Evolutionary conservation across 1,284 basidiomycete species (phyloP).

Genomic region (Austropuccinia psidii): DNA sequence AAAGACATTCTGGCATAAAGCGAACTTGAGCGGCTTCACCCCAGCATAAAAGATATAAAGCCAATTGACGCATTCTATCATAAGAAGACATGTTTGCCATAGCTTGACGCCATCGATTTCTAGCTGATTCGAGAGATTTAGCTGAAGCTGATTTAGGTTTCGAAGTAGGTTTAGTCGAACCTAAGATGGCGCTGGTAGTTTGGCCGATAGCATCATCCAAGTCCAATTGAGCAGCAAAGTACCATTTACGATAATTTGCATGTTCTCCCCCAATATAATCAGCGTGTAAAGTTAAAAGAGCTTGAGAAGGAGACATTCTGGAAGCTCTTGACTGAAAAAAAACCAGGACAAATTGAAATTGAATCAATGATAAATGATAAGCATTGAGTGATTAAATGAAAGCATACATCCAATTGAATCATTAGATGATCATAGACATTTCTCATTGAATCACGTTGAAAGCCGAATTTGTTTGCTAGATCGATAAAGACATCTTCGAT

Average conservation of each 20-base stretch:
- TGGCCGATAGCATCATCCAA: slow-evolving; percentile 95
- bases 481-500: slow-evolving; percentile 98
- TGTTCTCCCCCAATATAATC: slow-evolving; percentile 91
- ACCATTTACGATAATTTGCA: slow-evolving; percentile 60
- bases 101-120: slow-evolving; percentile 89
- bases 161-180: slow-evolving; percentile 58
- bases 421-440: slow-evolving; percentile 90
- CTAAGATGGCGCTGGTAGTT: slow-evolving; percentile 68
- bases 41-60: slow-evolving; percentile 92
- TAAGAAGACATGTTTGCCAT: slow-evolving; percentile 99
- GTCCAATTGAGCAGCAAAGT: slow-evolving; percentile 98
- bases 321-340: slow-evolving; percentile 63
- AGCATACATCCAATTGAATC: slow-evolving; percentile 74
- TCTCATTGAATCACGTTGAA: slow-evolving; percentile 70
- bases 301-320: slow-evolving; percentile 96
- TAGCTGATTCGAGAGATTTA: slow-evolving; percentile 78
- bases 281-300: slow-evolving; percentile 86
- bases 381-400: neutral
- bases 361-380: neutral
- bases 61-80: slow-evolving; percentile 91
- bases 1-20: slow-evolving; percentile 94
- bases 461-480: slow-evolving; percentile 97
- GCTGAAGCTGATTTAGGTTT: slow-evolving; percentile 55
- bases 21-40: slow-evolving; percentile 97
- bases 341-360: neutral